Base-by-base conservation (phyloP, 148 eudicot species). In the Vaccinium vitisidaea region DNA sequence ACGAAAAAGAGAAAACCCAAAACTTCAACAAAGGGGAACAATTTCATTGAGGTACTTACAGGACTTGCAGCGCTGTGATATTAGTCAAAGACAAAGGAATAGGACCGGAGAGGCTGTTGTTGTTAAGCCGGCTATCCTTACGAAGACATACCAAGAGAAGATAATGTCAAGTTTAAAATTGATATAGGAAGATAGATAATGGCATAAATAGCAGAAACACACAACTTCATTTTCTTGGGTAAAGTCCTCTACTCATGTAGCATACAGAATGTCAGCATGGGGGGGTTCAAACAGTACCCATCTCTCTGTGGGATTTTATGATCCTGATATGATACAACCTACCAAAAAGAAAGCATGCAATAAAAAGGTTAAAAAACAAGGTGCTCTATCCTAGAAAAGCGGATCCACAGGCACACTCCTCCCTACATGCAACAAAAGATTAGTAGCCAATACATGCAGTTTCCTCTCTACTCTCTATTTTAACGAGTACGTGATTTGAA, bases 71-170 rank as follows among this genome's bases (percentile, higher is more conserved):
- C 27, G 87, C 74, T 39, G n/a, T 52, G 36, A 87, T 84, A 36
- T 63, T 74, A 59, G 89, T 89, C 73, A 89, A 69, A 56, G 88
- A 86, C 59, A 27, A 10, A 14, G 90, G 89, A 61, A 84, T 84
- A 15, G 65, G 8, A 65, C 88, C 87, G 0, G 87, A 58, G 59
- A 89, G 82, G 79, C 85, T 84, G 70, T 89, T 89, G 89, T 89
- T 84, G 78, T 89, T 89, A 77, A 89, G 86, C 56, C 88, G 85
- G 82, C 90, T 89, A 49, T 46, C 84, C 85, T 83, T 77, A 59
- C 79, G 71, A 75, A 50, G 74, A 48, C 75, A 81, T 81, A 8
- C 32, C 73, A 65, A 81, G 59, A 82, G 59, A 82, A 67, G 77
- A 48, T 58, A 82, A 69, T 50, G 39, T 2, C 49, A 81, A 13